Percentiles rank a stretch among this genome's conserved stretches.
These are phyloP conservation scores for Pseudogymnoascus sp. DNA, from an alignment of 2,329 filamentous ascomycete species.

Conservation along the genomic window DNA sequence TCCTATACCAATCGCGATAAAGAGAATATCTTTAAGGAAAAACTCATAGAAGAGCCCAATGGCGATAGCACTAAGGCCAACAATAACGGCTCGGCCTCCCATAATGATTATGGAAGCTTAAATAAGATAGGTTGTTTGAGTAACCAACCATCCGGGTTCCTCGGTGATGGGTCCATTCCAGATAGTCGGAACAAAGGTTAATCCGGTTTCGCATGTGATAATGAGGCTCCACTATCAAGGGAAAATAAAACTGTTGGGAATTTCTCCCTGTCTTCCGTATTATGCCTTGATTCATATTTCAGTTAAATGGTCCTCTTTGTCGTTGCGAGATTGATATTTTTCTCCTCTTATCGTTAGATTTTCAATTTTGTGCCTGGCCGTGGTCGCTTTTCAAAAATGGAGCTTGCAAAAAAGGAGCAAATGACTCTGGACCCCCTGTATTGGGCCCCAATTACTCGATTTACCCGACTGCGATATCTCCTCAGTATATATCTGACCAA, in stretches of 20 bases:
- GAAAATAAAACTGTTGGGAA: slow-evolving; percentile 4
- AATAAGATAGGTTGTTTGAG: neutral
- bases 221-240: neutral
- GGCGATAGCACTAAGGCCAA: slow-evolving; percentile 12
- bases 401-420: neutral
- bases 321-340: neutral
- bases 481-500: slow-evolving; percentile 3
- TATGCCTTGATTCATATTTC: neutral
- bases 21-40: slow-evolving; percentile 24
- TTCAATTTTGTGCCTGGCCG: neutral
- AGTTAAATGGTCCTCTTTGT: neutral
- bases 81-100: neutral
- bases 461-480: neutral
- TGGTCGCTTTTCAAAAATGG: neutral
- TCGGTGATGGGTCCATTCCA: neutral
- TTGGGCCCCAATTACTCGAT: neutral
- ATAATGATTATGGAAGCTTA: neutral
- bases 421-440: neutral
- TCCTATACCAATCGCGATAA: slow-evolving; percentile 25
- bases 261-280: neutral
- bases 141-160: neutral
- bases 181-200: neutral
- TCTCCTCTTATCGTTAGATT: neutral
- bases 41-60: slow-evolving; percentile 26
- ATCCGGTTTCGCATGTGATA: slow-evolving; percentile 4